A percentile compares a stretch with the other conserved stretches of the same genome.
These are phyloP conservation scores for Dendrobium catenatum DNA, from an alignment of 106 monocot species.

Conservation along the genomic window DNA sequence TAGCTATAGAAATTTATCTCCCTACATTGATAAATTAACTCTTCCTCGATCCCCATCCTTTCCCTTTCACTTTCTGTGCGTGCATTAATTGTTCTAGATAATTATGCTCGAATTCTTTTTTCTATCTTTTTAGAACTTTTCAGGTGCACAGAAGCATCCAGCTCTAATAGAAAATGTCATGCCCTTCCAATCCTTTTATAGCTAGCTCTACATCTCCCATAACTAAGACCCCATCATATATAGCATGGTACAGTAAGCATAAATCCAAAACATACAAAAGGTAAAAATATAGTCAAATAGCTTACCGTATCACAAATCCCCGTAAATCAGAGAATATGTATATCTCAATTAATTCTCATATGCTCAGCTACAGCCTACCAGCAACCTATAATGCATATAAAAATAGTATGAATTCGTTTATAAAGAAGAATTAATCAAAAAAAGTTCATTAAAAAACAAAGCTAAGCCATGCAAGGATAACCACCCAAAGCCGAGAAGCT, in stretches of 20 bases:
- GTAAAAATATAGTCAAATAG: conserved; percentile 7
- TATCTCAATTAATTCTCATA: conserved; percentile 5
- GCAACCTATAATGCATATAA: background rate
- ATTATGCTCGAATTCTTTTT: background rate
- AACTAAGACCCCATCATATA: background rate
- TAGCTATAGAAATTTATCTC: background rate
- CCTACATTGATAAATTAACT: background rate
- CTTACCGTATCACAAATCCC: conserved; percentile 5
- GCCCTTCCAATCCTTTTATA: background rate
- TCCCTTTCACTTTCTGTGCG: background rate
- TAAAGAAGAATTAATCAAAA: background rate
- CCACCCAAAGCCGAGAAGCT: background rate
- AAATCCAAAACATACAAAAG: conserved; percentile 5
- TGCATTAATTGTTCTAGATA: background rate
- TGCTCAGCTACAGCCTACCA: background rate
- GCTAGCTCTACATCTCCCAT: background rate
- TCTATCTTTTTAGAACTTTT: background rate
- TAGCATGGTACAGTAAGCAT: conserved; percentile 1
- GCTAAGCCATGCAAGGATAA: background rate
- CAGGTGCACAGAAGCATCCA: conserved; percentile 1
- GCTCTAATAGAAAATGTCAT: background rate
- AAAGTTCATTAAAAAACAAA: background rate
- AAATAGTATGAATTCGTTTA: background rate
- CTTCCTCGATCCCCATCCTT: background rate
- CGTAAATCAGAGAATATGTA: background rate